Evolutionary conservation across 768 basidiomycete genomes (phyloP), one percentile per base, ranked within the genome.

Genomic region (Trichaptum fuscoviolaceum): DNA sequence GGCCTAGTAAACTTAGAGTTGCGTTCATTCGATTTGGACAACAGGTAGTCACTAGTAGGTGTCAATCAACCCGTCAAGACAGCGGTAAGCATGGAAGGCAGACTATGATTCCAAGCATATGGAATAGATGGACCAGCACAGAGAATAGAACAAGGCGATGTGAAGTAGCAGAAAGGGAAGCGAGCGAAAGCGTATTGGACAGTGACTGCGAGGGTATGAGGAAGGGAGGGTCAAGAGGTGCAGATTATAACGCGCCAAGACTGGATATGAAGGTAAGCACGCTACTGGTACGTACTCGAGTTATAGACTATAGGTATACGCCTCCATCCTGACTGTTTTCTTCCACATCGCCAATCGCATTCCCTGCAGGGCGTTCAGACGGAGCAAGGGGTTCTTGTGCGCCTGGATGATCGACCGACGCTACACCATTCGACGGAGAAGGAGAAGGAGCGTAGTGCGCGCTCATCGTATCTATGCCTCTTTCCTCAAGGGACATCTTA

Each of bases 401-500:
- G 42, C 42, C 20, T 52, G 42, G 10, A 52, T 12, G 5, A 52
- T 61, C 59, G 30, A 18, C 59, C 59, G 59, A 61, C 15, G 30
- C 15, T 61, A 25, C 59, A 20, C 30, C 59, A 61, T 25, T 61
- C 23, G 59, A 15, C 1, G 25, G 59, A 24, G 12, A 15, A 15
- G 25, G 59, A 24, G 12, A 61, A 18, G 59, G 30, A 61, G 59
- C 78, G 72, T 85, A 87, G 73, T 89, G 87, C n/a, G 72, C 68
- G n/a, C 78, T 77, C 63, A 76, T 69, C 58, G 75, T 65, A 12
- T 70, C 68, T 12, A 87, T 75, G 1, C 89, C 89, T 70, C 89
- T 90, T 71, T 87, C 83, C 23, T 77, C 76, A 65, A 92, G 76
- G 7, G 88, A 90, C 71, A 87, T 77, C 74, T 83, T 85, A 63